These are phyloP conservation scores for Oryza brachyantha DNA, from an alignment of 176 grass and related monocot genomes.

Conservation along the genomic window DNA sequence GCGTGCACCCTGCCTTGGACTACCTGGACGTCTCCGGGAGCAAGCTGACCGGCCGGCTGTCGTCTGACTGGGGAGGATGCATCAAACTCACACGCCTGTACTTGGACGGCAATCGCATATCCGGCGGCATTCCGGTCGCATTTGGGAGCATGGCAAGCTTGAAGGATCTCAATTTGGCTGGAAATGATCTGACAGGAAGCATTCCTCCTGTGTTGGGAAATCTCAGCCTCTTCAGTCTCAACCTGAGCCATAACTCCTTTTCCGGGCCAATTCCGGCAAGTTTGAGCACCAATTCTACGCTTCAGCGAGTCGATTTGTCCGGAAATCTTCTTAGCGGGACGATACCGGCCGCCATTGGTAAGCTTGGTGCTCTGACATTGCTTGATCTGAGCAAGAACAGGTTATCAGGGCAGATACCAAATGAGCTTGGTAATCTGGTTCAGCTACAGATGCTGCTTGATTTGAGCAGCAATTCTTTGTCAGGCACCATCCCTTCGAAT, in stretches of 20 bases:
- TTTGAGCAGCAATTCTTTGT: conserved; percentile 82
- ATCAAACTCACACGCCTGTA: conserved; percentile 43
- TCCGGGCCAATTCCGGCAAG: conserved; percentile 45
- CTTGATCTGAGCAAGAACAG: conserved; percentile 79
- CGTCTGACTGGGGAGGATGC: conserved; percentile 67
- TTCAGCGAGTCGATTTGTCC: conserved; percentile 61
- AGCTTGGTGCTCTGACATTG: conserved; percentile 26
- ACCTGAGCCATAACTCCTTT: conserved; percentile 66
- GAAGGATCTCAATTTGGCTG: conserved; percentile 59
- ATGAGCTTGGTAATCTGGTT: conserved; percentile 62
- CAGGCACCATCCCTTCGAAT: conserved; percentile 59
- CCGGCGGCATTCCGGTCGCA: conserved; percentile 49
- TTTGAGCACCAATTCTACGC: conserved; percentile 26
- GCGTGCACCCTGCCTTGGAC: conserved; percentile 46
- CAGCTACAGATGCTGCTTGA: conserved; percentile 71
- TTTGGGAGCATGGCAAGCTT: conserved; percentile 54
- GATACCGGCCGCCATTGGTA: conserved; percentile 39
- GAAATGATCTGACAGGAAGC: conserved; percentile 48
- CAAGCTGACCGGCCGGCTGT: conserved; percentile 62
- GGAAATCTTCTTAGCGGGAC: conserved; percentile 50
- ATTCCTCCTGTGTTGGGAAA: conserved; percentile 57
- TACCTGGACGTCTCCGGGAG: conserved; percentile 68
- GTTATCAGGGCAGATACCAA: conserved; percentile 66
- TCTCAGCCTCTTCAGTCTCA: conserved; percentile 55
- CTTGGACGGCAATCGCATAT: conserved; percentile 59